phyloP scores from a whole-genome alignment of 2,329 filamentous ascomycete genomes.

The Verticillium dahliae region DNA sequence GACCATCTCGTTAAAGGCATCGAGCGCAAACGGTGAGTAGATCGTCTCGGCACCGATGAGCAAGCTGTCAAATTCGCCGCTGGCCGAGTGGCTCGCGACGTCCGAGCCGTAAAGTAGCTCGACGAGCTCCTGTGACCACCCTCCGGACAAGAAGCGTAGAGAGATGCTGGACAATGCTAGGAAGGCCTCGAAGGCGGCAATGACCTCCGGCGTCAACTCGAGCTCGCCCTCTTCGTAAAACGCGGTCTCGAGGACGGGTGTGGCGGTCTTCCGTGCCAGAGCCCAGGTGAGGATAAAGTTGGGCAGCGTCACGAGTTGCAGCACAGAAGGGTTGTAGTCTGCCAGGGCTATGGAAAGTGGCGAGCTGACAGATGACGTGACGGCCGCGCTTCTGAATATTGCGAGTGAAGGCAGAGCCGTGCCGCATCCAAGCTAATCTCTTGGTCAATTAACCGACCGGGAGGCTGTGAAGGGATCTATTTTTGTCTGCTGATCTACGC shows the following conservation, averaged over 20 bases:
- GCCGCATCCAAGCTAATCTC: slow-evolving; percentile 64
- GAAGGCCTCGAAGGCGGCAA: slow-evolving; percentile 50
- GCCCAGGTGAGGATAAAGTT: slow-evolving; percentile 71
- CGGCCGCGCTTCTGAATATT: slow-evolving; percentile 39
- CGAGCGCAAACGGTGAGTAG: slow-evolving; percentile 67
- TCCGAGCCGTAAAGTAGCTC: slow-evolving; percentile 40
- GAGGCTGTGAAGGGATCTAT: neutral
- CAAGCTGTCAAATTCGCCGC: slow-evolving; percentile 29
- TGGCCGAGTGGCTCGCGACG: neutral
- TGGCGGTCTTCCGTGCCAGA: slow-evolving; percentile 32
- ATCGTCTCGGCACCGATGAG: slow-evolving; percentile 77
- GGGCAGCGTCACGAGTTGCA: slow-evolving; percentile 72
- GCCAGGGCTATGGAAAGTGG: slow-evolving; percentile 58
- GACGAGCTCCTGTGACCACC: slow-evolving; percentile 63
- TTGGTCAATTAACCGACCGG: neutral
- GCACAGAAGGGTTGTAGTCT: slow-evolving; percentile 74
- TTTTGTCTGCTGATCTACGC: slow-evolving; percentile 16
- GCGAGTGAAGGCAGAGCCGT: slow-evolving; percentile 68
- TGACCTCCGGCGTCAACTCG: slow-evolving; percentile 52
- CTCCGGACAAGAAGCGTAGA: slow-evolving; percentile 66
- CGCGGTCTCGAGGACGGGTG: slow-evolving; percentile 33
- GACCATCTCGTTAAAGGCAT: slow-evolving; percentile 62
- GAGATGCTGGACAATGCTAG: slow-evolving; percentile 44
- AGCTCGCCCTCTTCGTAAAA: slow-evolving; percentile 53
- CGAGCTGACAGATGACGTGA: slow-evolving; percentile 1